Conservation (phyloP, 169 alveolate genomes). For the Sarcocystis neurona region DNA sequence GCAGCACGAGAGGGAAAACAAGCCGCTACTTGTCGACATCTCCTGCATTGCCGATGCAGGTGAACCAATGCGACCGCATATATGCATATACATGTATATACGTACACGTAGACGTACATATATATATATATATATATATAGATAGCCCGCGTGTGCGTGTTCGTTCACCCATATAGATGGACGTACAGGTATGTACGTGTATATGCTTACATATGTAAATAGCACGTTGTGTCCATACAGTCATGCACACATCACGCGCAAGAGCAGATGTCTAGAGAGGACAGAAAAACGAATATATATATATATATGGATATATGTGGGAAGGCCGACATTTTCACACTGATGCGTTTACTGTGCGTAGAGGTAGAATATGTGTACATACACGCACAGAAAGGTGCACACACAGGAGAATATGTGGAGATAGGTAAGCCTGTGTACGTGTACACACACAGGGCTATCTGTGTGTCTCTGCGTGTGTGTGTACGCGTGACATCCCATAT, state of each 20-base stretch:
- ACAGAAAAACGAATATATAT: constrained; percentile 1
- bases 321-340: too few species aligned
- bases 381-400: too few species aligned
- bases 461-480: background rate
- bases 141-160: too few species aligned
- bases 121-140: constrained; percentile 6
- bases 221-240: too few species aligned
- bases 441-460: too few species aligned
- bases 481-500: background rate
- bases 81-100: background rate
- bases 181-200: background rate
- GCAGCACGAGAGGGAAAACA: background rate
- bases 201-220: too few species aligned
- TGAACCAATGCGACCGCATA: background rate
- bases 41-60: background rate
- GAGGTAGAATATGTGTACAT: background rate
- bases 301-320: background rate
- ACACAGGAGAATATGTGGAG: too few species aligned
- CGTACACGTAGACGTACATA: background rate
- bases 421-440: too few species aligned
- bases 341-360: background rate
- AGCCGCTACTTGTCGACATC: background rate
- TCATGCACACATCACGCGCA: too few species aligned
- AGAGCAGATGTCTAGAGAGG: too few species aligned
- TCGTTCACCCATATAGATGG: too few species aligned